phyloP scores from a whole-genome alignment of 1,139 yeast genomes.

The Blastobotrys illinoisensis region DNA sequence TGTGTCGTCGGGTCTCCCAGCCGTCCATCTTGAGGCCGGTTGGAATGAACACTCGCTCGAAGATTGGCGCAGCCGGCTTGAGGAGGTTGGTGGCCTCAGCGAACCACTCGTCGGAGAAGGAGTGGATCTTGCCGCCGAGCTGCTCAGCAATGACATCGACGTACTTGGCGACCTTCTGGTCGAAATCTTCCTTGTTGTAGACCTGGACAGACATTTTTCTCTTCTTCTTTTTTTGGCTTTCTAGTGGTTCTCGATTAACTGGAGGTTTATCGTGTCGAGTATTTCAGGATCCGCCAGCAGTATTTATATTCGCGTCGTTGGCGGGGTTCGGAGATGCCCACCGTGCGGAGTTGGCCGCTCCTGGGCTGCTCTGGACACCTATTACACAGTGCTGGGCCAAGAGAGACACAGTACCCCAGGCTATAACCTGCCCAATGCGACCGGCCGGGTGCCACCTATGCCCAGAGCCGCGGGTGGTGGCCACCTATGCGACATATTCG shows the following conservation, averaged over 20 bases:
- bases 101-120: constrained; percentile 86
- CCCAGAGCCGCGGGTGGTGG: background rate
- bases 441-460: background rate
- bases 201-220: constrained; percentile 4
- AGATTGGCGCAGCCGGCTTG: constrained; percentile 70
- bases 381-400: background rate
- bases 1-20: constrained; percentile 96
- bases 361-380: background rate
- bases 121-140: constrained; percentile 67
- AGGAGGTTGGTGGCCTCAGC: constrained; percentile 88
- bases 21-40: constrained; percentile 84
- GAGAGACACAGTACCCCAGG: background rate
- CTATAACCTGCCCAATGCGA: background rate
- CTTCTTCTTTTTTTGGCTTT: background rate
- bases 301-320: background rate
- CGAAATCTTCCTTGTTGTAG: constrained; percentile 17
- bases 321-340: background rate
- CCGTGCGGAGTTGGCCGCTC: background rate
- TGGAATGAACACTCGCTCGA: constrained; percentile 72
- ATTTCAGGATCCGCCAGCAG: background rate
- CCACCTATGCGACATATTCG: background rate
- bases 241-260: background rate
- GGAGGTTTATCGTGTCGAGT: background rate
- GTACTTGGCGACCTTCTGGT: constrained; percentile 19
- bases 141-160: constrained; percentile 75